Evolutionary conservation across 495 filamentous ascomycete species (phyloP).

Genomic region (Neurospora sp.): DNA sequence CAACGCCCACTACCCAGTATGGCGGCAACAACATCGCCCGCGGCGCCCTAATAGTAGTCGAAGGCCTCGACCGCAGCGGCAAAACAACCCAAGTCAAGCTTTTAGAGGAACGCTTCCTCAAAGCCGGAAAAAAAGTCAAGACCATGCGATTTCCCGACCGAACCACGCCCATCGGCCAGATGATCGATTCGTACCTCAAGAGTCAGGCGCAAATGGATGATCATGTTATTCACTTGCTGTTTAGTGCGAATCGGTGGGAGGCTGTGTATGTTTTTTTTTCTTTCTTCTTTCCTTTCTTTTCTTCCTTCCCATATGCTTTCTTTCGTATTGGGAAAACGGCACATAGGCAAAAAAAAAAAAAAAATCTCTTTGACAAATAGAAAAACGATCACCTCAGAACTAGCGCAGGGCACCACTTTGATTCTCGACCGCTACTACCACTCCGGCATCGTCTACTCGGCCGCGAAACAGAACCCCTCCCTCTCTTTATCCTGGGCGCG

Average conservation of each 20-base stretch:
- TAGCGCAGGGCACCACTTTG: conserved; percentile 58
- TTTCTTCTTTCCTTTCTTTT: conserved; percentile 1
- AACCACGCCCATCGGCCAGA: conserved; percentile 75
- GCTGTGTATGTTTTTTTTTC: conserved; percentile 42
- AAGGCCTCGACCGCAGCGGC: conserved; percentile 87
- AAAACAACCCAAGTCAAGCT: conserved; percentile 89
- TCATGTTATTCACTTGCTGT: conserved; percentile 88
- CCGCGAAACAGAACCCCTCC: conserved; percentile 69
- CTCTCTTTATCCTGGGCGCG: conserved; percentile 68
- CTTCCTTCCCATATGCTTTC: background rate
- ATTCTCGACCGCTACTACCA: conserved; percentile 92
- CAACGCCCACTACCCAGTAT: background rate
- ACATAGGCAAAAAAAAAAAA: too few relatives aligned
- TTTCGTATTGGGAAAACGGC: too few relatives aligned
- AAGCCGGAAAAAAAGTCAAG: conserved; percentile 51
- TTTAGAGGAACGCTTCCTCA: conserved; percentile 51
- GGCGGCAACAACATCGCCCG: conserved; percentile 23
- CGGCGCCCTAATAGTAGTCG: conserved; percentile 77
- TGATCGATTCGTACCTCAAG: conserved; percentile 83
- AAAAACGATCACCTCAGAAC: conserved; percentile 48
- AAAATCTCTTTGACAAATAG: too few relatives aligned
- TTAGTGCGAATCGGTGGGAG: conserved; percentile 96
- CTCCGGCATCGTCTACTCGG: conserved; percentile 86
- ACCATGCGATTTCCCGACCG: conserved; percentile 87
- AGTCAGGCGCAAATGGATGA: conserved; percentile 68